phyloP scores from a whole-genome alignment of 495 filamentous ascomycete species.

The Penicillium bovifimosum region DNA sequence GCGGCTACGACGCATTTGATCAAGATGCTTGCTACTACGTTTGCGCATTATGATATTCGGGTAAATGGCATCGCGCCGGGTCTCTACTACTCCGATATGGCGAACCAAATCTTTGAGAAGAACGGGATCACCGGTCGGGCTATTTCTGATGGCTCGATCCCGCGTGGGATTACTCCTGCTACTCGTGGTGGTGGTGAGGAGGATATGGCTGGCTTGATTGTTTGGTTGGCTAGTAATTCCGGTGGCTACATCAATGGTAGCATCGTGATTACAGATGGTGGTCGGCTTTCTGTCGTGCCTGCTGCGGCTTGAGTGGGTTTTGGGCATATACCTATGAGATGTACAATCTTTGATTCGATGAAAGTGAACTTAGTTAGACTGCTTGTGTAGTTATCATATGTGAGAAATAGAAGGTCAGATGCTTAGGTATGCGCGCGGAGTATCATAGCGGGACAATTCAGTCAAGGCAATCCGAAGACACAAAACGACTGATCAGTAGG shows the following conservation, averaged over 20 bases:
- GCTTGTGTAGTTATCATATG: background rate
- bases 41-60: constrained; percentile 55
- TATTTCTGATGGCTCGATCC: constrained; percentile 39
- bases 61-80: constrained; percentile 65
- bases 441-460: background rate
- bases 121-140: constrained; percentile 17
- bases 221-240: constrained; percentile 58
- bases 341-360: background rate
- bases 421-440: background rate
- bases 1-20: constrained; percentile 58
- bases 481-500: constrained; percentile 40
- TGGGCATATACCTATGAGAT: background rate
- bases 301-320: constrained; percentile 34
- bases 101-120: constrained; percentile 26
- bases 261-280: constrained; percentile 56
- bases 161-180: constrained; percentile 44
- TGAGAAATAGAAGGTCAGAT: background rate
- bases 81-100: constrained; percentile 61
- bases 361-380: background rate
- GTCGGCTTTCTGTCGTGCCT: constrained; percentile 45
- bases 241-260: constrained; percentile 57
- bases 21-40: constrained; percentile 51
- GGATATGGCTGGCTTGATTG: constrained; percentile 58
- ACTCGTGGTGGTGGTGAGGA: constrained; percentile 49
- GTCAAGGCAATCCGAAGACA: background rate